These are phyloP conservation scores for Fagopyrum esculentum DNA, from an alignment of 148 eudicot genomes.

Conservation along the genomic window DNA sequence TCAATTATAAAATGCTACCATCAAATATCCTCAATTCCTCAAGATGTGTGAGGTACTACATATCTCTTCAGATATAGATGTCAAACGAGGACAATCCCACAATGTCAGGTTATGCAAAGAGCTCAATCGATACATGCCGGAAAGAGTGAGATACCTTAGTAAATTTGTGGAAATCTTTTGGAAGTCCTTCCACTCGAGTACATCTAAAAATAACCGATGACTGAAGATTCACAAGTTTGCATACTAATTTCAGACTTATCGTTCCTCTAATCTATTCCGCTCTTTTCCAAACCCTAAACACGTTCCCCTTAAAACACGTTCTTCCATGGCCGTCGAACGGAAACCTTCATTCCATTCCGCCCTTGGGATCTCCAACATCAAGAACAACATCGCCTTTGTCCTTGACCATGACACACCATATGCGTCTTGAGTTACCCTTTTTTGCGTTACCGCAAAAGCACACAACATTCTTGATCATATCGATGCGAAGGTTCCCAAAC, in stretches of 20 bases:
- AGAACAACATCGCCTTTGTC: no score
- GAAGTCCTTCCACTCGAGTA: background rate
- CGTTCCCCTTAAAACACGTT: no score
- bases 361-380: no score
- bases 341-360: no score
- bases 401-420: no score
- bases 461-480: no score
- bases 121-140: background rate
- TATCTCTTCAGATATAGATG: background rate
- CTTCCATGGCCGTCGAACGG: no score
- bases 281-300: no score
- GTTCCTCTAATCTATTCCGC: no score
- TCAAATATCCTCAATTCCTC: background rate
- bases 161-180: slow-evolving; percentile 14
- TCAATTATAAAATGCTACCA: background rate
- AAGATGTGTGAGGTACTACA: background rate
- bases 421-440: no score
- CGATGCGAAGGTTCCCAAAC: no score
- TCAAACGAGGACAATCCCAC: background rate
- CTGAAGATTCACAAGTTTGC: slow-evolving; percentile 19
- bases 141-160: background rate
- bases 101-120: background rate
- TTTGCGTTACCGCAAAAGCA: no score
- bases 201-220: background rate
- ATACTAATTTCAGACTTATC: background rate